Base-by-base conservation (phyloP, 1,284 basidiomycete genomes). In the Boletus nobilissimus region DNA sequence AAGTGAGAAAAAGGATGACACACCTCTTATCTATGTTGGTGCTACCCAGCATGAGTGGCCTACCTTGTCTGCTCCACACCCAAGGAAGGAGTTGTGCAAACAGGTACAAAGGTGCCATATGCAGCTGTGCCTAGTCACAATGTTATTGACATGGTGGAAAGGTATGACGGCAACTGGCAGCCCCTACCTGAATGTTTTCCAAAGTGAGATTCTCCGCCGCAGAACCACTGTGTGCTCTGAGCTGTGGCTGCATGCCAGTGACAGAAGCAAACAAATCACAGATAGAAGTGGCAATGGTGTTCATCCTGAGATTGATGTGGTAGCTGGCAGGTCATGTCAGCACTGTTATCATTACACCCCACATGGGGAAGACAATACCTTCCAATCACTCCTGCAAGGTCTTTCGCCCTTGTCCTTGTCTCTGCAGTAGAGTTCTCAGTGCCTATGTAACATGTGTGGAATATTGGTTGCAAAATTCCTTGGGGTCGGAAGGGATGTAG, bases 381-480 rank as follows among this genome's bases (percentile, higher is more conserved):
- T 83, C 98, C 97, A 76, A 99, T 98, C 2, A 96, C 95, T 71
- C 93, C 89, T 5, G 96, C 93, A 13, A 99, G 91, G 69, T 95
- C 92, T 84, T 95, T 97, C 5, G 98, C 98, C 54, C 98, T 91
- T 78, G 90, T 87, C 26, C 97, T 89, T 16, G 98, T 99, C 81
- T 99, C 98, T 3, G 86, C 86, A 79, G 94, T 96, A 19, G 97
- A 99, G 86, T 99, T 98, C 85, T 97, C 96, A 0, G 98, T 99
- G 22, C 98, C 98, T 98, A 99, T 99, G 87, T 99, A 99, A 87
- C 97, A 99, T 0, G 98, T 99, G 85, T 99, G 97, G 89, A 99
- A 99, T 76, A 99, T 93, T 97, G 91, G 75, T 89, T 89, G 67
- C 93, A 93, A 80, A 99, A 97, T 83, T 99, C 98, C 76, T 90